Evolutionary conservation across 2,329 filamentous ascomycete genomes (phyloP), one percentile per base, ranked within the genome.

Genomic region (Geosmithia flava): DNA sequence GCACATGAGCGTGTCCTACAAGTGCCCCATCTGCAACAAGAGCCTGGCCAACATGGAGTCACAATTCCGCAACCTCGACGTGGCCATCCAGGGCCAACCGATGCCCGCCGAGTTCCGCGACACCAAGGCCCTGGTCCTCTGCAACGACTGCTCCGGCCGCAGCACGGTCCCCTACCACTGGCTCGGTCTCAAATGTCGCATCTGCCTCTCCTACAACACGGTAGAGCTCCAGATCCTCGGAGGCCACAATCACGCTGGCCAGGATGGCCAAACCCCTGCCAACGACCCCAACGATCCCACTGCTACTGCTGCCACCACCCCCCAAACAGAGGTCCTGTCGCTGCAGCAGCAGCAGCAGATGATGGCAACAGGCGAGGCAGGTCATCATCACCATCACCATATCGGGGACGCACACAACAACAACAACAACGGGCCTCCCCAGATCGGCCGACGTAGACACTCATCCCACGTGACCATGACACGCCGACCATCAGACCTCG

Each of bases 1-100:
- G 56, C 86, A 95, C 61, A 90, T 94, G 72, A 83, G 83, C 57
- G 82, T 81, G 3, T 94, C 90, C 6, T 98, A 97, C 69, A 94
- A 91, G 59, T 98, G 93, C 58, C 93, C 91, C 1, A 89, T 96
- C 45, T 98, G 93, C 74, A 95, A 85, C 68, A 95, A 93, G 65
- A 95, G 87, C 53, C 84, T 95, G n/a, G 80, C 88, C 54, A 97
- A 97, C 60, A 98, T 98, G 91, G 91, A 96, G 60, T 79, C 87
- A 39, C 86, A 94, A 56, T 98, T 97, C 69, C 82, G 88, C 45
- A 93, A 93, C 55, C 68, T 97, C 33, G 91, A 96, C 58, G 79
- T 89, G 47, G 83, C 88, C 46, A 95, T 98, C 51, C 77, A 85
- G 53, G 76, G 76, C 43, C 93, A 98, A 61, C 93, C 93, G 2